Evolutionary conservation across 768 basidiomycete genomes (phyloP).

Genomic region (Naganishia antarctica): DNA sequence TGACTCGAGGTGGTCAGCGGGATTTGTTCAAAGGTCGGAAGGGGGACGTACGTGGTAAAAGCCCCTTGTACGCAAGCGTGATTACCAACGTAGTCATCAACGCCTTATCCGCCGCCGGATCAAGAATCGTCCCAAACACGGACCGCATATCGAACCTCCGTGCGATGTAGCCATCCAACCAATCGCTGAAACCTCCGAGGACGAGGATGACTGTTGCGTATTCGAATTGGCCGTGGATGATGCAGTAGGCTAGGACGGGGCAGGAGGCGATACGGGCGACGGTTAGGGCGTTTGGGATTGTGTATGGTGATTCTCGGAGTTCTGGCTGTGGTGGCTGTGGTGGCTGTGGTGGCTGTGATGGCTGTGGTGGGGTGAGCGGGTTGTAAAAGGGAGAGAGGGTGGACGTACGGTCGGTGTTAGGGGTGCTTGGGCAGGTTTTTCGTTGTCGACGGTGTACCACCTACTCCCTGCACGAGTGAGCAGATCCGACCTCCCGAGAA

Average conservation of each 20-base stretch:
- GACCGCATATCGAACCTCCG: slow-evolving; percentile 77
- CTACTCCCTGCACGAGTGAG: too few species aligned
- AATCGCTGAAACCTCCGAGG: slow-evolving; percentile 87
- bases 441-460: too few species aligned
- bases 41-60: slow-evolving; percentile 67
- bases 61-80: slow-evolving; percentile 72
- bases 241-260: slow-evolving; percentile 85
- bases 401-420: too few species aligned
- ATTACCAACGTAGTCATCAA: slow-evolving; percentile 90
- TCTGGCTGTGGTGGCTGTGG: slow-evolving; percentile 23
- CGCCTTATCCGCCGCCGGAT: slow-evolving; percentile 94
- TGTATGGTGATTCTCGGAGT: slow-evolving; percentile 58
- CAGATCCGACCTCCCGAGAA: too few species aligned
- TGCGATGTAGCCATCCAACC: slow-evolving; percentile 90
- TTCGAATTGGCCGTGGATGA: slow-evolving; percentile 71
- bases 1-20: neutral
- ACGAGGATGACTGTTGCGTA: slow-evolving; percentile 76
- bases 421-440: too few species aligned
- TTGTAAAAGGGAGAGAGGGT: neutral
- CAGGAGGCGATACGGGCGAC: slow-evolving; percentile 80
- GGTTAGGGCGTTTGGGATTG: slow-evolving; percentile 84
- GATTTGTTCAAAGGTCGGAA: too few species aligned
- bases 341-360: neutral
- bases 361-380: neutral
- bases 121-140: slow-evolving; percentile 90